phyloP scores from a whole-genome alignment of 2,329 filamentous ascomycete genomes.

The Hypoxylon sp. region DNA sequence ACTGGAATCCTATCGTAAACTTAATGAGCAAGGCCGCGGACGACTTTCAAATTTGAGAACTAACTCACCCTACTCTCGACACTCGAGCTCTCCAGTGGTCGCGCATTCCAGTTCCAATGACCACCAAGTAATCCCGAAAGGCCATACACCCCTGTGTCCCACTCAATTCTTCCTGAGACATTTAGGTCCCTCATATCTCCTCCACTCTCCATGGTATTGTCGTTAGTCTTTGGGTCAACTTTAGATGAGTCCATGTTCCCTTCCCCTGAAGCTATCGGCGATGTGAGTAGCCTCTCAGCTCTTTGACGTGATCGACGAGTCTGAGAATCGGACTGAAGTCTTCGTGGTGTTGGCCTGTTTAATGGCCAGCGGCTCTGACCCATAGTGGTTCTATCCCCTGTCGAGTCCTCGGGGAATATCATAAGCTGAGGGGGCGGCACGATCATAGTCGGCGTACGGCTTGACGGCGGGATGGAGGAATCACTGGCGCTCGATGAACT shows the following conservation, averaged over 20 bases:
- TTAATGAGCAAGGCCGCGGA: neutral
- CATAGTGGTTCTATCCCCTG: neutral
- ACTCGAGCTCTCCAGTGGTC: neutral
- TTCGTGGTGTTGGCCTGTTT: neutral
- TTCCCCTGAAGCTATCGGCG: neutral
- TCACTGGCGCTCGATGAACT: neutral
- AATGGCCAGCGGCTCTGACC: slow-evolving; percentile 4
- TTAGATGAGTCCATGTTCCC: neutral
- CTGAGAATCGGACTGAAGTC: slow-evolving; percentile 1
- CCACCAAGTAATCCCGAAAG: slow-evolving; percentile 2
- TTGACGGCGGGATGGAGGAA: slow-evolving; percentile 1
- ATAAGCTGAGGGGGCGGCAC: slow-evolving; percentile 1
- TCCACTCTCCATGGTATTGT: neutral
- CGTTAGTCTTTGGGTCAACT: neutral
- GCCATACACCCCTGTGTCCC: slow-evolving; percentile 1
- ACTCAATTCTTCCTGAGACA: neutral
- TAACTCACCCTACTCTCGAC: slow-evolving; percentile 2
- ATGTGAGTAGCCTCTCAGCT: neutral
- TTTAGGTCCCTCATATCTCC: neutral
- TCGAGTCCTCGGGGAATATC: slow-evolving; percentile 2
- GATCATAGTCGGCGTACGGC: slow-evolving; percentile 5
- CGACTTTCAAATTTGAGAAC: too few species aligned
- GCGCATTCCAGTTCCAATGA: neutral
- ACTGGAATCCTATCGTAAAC: neutral
- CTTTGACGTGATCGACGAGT: neutral